phyloP scores from a whole-genome alignment of 257 asterid genomes.

The Nicotiana sylvestris region DNA sequence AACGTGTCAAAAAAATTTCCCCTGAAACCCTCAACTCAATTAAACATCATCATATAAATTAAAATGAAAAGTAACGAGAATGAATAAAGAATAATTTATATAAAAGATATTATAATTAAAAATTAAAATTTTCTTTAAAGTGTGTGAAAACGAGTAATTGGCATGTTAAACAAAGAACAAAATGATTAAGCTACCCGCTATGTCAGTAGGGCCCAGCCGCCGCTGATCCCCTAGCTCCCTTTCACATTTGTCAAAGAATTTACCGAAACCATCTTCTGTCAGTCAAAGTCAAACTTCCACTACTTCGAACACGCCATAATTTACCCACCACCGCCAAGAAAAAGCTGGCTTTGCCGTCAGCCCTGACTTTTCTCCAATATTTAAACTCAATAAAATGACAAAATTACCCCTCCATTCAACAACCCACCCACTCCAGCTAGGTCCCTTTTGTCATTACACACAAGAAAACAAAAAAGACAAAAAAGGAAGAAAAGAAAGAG shows the following conservation, averaged over 20 bases:
- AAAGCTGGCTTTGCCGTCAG: neutral
- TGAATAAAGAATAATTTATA: no score
- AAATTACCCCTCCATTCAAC: neutral
- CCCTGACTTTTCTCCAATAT: neutral
- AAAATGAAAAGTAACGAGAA: no score
- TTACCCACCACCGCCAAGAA: neutral
- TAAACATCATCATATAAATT: no score
- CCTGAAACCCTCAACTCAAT: no score
- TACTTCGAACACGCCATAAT: neutral
- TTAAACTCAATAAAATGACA: neutral
- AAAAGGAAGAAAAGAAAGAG: neutral
- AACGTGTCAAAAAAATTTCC: no score
- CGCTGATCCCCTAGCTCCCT: neutral
- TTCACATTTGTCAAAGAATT: neutral
- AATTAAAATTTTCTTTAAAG: no score
- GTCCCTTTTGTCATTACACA: neutral
- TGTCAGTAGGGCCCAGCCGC: neutral
- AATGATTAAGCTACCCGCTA: neutral
- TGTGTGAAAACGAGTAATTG: no score
- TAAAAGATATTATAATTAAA: no score
- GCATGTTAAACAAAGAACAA: no score
- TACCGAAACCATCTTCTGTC: neutral
- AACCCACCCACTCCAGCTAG: slow-evolving; percentile 7
- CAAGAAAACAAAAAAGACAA: neutral
- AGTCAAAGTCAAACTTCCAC: slow-evolving; percentile 2